Evolutionary conservation across 78 protist genomes (phyloP), one percentile per base, ranked within the genome.

Genomic region (Guillardia theta): DNA sequence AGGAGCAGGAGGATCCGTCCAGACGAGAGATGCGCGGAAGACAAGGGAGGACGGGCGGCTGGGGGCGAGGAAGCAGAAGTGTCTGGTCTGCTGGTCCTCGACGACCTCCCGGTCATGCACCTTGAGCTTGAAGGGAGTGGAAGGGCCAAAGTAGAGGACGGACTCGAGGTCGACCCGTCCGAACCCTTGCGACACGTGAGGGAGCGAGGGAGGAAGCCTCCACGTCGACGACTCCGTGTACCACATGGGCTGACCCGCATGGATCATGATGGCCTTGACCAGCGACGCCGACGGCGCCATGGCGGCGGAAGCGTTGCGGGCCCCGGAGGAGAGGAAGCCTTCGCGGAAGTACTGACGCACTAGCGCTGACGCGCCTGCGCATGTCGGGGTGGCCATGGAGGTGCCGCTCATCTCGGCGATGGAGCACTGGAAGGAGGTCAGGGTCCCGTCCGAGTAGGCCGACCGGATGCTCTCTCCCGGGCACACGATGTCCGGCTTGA

Each of bases 1-100:
- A 37, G 48, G 24, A 36, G 95, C 93, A 4, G 97, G 95, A 0
- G 95, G 92, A 64, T 97, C 98, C 6, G 95, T 94, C 98, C 98
- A 97, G 30, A 83, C 96, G 4, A 97, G 88, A n/a, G 97, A 96
- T 5, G 90, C 97, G 41, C 21, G 48, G 37, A 96, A 78, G 41
- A 27, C 54, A 22, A 27, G 70, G 27, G 70, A 58, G 70, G 39
- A 27, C 70, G 70, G 1, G 70, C 39, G 6, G 70, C 27, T 30
- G 2, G 70, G 4, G 6, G 27, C 70, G 27, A 33, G 10, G 41
- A 70, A 24, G 0, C 4, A 12, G 36, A 33, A 70, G 10, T 3
- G 27, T 4, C 33, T 12, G 41, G 6, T 18, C 83, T 70, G 83
- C 41, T 33, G n/a, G 36, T 12, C 36, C 46, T 24, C 36, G 9